A percentile compares a stretch with the other conserved stretches of the same genome.
phyloP scores from a whole-genome alignment of 306 rosid species.

The Gynostemma pentaphyllum region DNA sequence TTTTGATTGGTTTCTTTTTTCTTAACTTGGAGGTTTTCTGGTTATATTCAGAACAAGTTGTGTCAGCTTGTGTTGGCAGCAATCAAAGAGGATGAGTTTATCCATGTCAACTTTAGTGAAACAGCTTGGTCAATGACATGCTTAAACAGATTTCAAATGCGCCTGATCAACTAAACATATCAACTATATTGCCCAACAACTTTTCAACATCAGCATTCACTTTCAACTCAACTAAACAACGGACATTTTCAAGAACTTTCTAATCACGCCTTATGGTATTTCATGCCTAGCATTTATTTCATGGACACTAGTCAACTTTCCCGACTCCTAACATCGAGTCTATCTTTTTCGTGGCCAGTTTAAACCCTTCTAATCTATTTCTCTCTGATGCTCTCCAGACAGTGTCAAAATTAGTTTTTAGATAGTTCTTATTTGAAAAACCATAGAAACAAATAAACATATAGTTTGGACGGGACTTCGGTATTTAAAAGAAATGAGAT shows the following conservation, averaged over 20 bases:
- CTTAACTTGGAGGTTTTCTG: slow-evolving; percentile 93
- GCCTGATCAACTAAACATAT: slow-evolving; percentile 94
- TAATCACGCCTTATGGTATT: slow-evolving; percentile 90
- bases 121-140: slow-evolving; percentile 95
- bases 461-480: not conserved
- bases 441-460: not conserved
- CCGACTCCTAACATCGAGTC: slow-evolving; percentile 19
- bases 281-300: slow-evolving; percentile 54
- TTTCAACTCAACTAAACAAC: slow-evolving; percentile 86
- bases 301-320: slow-evolving; percentile 31
- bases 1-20: slow-evolving; percentile 16
- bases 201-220: slow-evolving; percentile 94
- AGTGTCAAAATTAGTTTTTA: not conserved
- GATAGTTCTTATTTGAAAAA: not conserved
- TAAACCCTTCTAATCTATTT: slow-evolving; percentile 9
- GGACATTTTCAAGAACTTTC: slow-evolving; percentile 97
- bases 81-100: slow-evolving; percentile 95
- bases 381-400: not conserved
- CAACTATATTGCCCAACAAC: slow-evolving; percentile 96
- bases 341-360: slow-evolving; percentile 16
- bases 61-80: slow-evolving; percentile 97
- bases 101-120: slow-evolving; percentile 91
- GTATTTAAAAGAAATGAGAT: slow-evolving; percentile 14
- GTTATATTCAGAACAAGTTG: slow-evolving; percentile 90
- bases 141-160: slow-evolving; percentile 91